These are phyloP conservation scores for Backusella morwellensis DNA, from an alignment of 192 early-diverging fungal genomes.

Conservation along the genomic window DNA sequence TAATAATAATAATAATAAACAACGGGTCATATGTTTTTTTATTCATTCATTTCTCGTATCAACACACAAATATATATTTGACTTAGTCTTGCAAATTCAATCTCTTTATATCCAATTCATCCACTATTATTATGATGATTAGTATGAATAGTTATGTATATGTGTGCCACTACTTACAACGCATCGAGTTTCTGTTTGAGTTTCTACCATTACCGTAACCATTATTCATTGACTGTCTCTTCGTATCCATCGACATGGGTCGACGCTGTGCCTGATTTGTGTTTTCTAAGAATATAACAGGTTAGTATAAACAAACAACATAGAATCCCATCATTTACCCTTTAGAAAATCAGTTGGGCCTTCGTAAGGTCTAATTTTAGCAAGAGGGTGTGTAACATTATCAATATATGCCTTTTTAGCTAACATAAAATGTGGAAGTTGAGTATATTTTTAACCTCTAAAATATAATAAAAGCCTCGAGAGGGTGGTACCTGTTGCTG, in stretches of 20 bases:
- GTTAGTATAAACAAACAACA: background rate
- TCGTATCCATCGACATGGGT: constrained; percentile 12
- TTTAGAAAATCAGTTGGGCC: constrained; percentile 45
- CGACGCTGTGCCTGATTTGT: constrained; percentile 5
- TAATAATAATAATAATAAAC: background rate
- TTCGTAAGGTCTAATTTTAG: constrained; percentile 60
- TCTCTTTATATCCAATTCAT: background rate
- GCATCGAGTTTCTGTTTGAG: constrained; percentile 17
- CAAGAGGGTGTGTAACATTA: constrained; percentile 48
- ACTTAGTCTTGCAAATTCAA: background rate
- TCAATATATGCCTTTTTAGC: constrained; percentile 57
- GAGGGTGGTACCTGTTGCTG: constrained; percentile 51
- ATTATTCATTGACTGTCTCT: constrained; percentile 12
- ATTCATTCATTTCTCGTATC: no score
- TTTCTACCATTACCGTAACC: constrained; percentile 9
- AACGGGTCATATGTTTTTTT: background rate
- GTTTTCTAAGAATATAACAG: background rate
- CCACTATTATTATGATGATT: background rate
- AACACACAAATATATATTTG: background rate
- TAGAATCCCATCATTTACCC: background rate
- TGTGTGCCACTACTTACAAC: background rate
- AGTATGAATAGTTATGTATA: background rate
- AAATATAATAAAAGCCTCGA: background rate
- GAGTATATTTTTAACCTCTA: background rate
- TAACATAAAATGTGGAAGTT: constrained; percentile 17